Evolutionary conservation across 2,329 filamentous ascomycete genomes (phyloP).

Genomic region (Trichoderma pleuroti): DNA sequence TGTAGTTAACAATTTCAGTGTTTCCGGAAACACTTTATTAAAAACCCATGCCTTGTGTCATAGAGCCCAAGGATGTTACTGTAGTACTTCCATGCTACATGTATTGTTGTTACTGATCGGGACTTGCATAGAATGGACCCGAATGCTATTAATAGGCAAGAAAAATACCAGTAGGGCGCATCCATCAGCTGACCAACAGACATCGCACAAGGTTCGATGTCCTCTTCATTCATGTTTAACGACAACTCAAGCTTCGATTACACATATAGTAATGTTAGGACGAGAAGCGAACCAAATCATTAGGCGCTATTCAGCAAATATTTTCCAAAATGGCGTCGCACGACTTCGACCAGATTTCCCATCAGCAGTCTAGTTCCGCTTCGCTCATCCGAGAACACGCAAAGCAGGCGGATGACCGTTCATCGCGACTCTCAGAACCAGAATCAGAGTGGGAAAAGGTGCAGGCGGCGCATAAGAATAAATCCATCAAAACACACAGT

Average conservation of each 20-base stretch:
- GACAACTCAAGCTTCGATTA: background rate
- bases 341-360: background rate
- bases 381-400: background rate
- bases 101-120: background rate
- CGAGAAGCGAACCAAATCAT: background rate
- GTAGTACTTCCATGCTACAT: background rate
- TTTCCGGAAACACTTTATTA: background rate
- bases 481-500: background rate
- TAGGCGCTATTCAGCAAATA: background rate
- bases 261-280: background rate
- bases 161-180: background rate
- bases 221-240: background rate
- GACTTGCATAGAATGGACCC: background rate
- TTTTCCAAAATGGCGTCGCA: background rate
- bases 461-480: background rate
- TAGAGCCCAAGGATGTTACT: background rate
- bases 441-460: background rate
- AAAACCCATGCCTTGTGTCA: background rate
- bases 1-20: background rate
- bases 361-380: background rate
- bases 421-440: background rate
- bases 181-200: background rate
- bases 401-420: background rate
- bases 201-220: background rate
- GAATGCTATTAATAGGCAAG: background rate